Percentiles rank a stretch among this genome's conserved stretches.
These are phyloP conservation scores for Daldinia sp. DNA, from an alignment of 2,329 filamentous ascomycete species.

Conservation along the genomic window DNA sequence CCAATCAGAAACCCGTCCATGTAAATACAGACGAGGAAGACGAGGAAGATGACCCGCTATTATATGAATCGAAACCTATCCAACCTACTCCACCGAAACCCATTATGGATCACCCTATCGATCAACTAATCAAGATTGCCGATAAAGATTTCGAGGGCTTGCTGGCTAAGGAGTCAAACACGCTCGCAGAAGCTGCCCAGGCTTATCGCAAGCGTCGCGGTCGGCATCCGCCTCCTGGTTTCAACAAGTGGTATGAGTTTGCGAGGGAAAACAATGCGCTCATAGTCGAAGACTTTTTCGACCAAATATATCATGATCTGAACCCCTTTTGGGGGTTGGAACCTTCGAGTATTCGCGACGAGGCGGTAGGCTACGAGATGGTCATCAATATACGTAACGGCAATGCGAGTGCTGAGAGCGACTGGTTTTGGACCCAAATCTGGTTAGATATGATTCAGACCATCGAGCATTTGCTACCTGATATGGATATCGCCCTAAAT, in stretches of 20 bases:
- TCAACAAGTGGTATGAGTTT: conserved; percentile 57
- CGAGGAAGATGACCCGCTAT: conserved; percentile 21
- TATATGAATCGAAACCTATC: conserved; percentile 27
- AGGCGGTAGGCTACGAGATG: conserved; percentile 66
- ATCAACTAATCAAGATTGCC: conserved; percentile 53
- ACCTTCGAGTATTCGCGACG: conserved; percentile 57
- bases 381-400: conserved; percentile 65
- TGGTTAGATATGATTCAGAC: conserved; percentile 63
- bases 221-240: conserved; percentile 59
- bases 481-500: conserved; percentile 74
- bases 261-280: conserved; percentile 53
- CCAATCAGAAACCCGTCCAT: conserved; percentile 27
- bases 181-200: conserved; percentile 55
- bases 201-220: conserved; percentile 56
- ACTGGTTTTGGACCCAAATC: conserved; percentile 67
- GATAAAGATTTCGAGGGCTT: conserved; percentile 50
- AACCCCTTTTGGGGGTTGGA: conserved; percentile 64
- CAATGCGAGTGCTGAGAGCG: conserved; percentile 59
- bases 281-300: conserved; percentile 59
- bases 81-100: conserved; percentile 32
- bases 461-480: conserved; percentile 65
- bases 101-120: conserved; percentile 52
- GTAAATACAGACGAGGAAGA: background rate
- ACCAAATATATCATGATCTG: conserved; percentile 62
- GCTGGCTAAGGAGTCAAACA: conserved; percentile 52